Conservation (phyloP, 441 rosid species). For the Brassica balearica region DNA sequence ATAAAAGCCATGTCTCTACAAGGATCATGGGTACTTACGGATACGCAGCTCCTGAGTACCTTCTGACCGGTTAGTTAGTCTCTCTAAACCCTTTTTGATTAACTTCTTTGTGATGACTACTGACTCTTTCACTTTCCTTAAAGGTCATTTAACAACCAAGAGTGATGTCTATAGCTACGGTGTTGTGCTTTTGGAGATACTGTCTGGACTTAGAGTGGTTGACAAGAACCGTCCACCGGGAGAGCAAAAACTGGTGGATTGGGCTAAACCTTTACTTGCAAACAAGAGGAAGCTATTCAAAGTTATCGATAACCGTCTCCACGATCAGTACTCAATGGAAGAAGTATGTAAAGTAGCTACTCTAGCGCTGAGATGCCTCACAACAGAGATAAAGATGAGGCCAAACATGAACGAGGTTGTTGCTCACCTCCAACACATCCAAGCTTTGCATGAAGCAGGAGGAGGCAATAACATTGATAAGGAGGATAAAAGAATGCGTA, state of each 20-base stretch:
- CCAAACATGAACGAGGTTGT: conserved; percentile 81
- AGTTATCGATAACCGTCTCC: conserved; percentile 73
- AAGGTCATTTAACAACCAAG: conserved; percentile 78
- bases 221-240: conserved; percentile 85
- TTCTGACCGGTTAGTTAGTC: conserved; percentile 74
- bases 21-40: conserved; percentile 92
- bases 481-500: conserved; percentile 43
- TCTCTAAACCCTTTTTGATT: neutral
- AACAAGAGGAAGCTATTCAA: conserved; percentile 71
- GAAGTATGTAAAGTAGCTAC: conserved; percentile 63
- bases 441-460: conserved; percentile 47
- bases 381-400: conserved; percentile 61
- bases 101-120: conserved; percentile 1
- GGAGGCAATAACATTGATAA: conserved; percentile 28
- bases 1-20: conserved; percentile 86
- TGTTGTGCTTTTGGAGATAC: conserved; percentile 81
- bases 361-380: conserved; percentile 70
- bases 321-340: conserved; percentile 72
- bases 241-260: conserved; percentile 80
- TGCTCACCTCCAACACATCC: conserved; percentile 55
- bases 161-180: conserved; percentile 92
- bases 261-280: conserved; percentile 82
- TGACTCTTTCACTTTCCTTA: conserved; percentile 15
- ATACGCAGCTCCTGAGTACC: conserved; percentile 93
- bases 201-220: conserved; percentile 78